Evolutionary conservation across 257 asterid genomes (phyloP), one percentile per base, ranked within the genome.

Genomic region (Ballota nigra): DNA sequence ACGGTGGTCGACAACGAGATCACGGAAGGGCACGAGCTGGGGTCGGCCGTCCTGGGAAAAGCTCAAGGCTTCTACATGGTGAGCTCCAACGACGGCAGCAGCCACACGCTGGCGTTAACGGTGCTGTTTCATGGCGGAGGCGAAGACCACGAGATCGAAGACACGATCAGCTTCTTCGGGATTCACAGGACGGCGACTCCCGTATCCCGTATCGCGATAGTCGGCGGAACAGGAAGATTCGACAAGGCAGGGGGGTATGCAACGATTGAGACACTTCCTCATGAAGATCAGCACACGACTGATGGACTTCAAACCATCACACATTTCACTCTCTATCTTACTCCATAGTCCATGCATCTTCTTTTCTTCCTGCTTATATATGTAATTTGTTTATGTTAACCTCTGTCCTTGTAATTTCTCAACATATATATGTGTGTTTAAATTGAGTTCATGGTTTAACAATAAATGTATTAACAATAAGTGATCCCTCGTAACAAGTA

Each of bases 1-100:
- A 93, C 98, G 0, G 97, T 91, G 10, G 98, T 91, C 0, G 98
- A 93, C 78, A 89, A 88, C n/a, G 86, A 93, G 83, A 68, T 93
- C 43, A 85, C 97, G 1, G 89, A 81, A 53, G 98, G 96, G 52
- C 94, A 76, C 61, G 98, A 93, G 73, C 75, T 93, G 36, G 97
- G 87, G 5, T 31, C 96, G 2, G 78, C 79, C 0, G 96, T 87
- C 18, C 83, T 91, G 1, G 97, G 98, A 8, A 80, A 69, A 29
- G 95, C 88, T 4, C 97, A 93, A 49, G 98, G 98, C 1, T 85
- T 91, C 73, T 93, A 93, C 80, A 24, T 93, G 4, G 83, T 92
- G 8, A 93, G 98, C 77, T 93, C 98, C n/a, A 49, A 83, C 47
- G 98, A 93, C 63, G 98, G 97, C 15, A 89, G 87, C 71, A 87